Evolutionary conservation across 1,284 basidiomycete genomes (phyloP), one percentile per base, ranked within the genome.

Genomic region (Trichosporon faecale): DNA sequence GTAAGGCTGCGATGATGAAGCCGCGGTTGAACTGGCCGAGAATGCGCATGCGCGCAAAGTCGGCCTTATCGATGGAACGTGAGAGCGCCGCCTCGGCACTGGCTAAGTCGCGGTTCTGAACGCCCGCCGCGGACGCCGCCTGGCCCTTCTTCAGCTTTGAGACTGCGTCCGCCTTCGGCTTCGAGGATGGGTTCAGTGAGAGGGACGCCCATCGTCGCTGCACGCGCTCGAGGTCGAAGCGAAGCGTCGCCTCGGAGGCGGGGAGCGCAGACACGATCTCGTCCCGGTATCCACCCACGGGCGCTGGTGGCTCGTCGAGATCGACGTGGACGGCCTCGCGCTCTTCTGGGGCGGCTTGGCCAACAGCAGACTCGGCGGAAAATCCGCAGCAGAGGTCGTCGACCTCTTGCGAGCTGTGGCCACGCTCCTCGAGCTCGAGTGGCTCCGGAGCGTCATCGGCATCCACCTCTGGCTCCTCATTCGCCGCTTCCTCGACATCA

Each of bases 11-110:
- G 70, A 99, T 89, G 82, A 99, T 95, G 82, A 99, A 99, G 0
- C 95, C 96, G 52, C 92, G 87, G 77, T 99, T 99, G 83, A 98
- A 99, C 82, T 99, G 97, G 0, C 97, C 97, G 31, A 97, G 75
- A 18, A 98, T 85, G 0, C 90, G 85, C 96, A 99, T 99, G 11
- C 70, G 76, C 4, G 82, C 86, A 79, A 99, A 99, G 83, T 99
- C 96, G 0, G 84, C 80, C 83, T 99, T 98, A 68, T 89, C 87
- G 55, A 99, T 95, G 29, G 94, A 89, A 12, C 95, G 88, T 4
- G 93, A 88, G 1, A 99, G 88, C 0, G 90, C 89, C 52, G 88
- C 88, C 18, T 89, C 90, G 0, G 92, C 94, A 0, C 82, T 80
- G 23, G 87, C 86, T 33, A 90, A 86, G 61, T 89, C 87, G 1